These are phyloP conservation scores for Nicotiana attenuata DNA, from an alignment of 257 asterid genomes.

Conservation along the genomic window DNA sequence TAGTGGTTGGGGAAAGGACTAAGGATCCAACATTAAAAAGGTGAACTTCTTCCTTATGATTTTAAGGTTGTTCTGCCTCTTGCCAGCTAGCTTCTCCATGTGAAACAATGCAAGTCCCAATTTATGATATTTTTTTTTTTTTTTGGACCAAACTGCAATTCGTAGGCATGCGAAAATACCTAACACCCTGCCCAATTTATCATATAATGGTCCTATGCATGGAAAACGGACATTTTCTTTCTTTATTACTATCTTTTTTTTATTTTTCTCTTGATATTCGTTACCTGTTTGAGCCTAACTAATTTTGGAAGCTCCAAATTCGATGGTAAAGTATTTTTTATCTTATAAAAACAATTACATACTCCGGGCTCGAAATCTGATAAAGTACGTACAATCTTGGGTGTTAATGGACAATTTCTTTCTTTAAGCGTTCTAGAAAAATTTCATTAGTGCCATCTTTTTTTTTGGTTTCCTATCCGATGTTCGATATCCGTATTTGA, in stretches of 20 bases:
- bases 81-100: not conserved
- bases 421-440: too few relatives aligned
- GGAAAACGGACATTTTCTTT: not conserved
- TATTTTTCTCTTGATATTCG: too few relatives aligned
- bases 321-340: too few relatives aligned
- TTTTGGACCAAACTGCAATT: not conserved
- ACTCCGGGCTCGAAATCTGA: too few relatives aligned
- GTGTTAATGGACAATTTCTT: too few relatives aligned
- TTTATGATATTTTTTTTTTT: not conserved
- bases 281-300: too few relatives aligned
- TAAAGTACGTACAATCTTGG: too few relatives aligned
- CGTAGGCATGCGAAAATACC: not conserved
- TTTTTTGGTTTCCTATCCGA: too few relatives aligned
- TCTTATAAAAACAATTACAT: too few relatives aligned
- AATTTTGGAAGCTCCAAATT: too few relatives aligned
- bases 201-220: not conserved
- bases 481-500: accelerated
- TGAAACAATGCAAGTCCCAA: not conserved
- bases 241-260: too few relatives aligned
- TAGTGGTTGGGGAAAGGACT: not conserved
- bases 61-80: not conserved
- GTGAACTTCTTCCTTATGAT: not conserved
- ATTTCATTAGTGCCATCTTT: too few relatives aligned
- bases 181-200: not conserved
- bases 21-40: not conserved